Conservation (phyloP, 768 basidiomycete genomes). For the Lentinus brumalis region DNA sequence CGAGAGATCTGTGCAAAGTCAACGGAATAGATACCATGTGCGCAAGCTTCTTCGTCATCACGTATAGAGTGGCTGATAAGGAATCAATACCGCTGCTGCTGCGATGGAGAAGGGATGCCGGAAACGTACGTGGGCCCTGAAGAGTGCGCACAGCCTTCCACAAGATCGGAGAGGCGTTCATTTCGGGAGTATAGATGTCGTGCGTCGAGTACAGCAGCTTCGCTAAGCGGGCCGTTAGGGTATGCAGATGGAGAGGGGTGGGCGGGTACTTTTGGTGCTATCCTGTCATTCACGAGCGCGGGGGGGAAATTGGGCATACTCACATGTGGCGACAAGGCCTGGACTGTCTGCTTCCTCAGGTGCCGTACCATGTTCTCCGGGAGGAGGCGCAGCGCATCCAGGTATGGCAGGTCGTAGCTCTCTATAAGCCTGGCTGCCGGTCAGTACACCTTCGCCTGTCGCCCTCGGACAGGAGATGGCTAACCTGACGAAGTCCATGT, state of each 20-base stretch:
- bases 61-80: slow-evolving; percentile 61
- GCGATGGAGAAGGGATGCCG: neutral
- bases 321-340: slow-evolving; percentile 73
- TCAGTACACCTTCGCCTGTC: neutral
- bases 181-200: slow-evolving; percentile 67
- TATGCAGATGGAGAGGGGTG: slow-evolving; percentile 55
- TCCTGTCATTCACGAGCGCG: neutral
- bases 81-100: neutral
- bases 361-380: slow-evolving; percentile 64
- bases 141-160: slow-evolving; percentile 75
- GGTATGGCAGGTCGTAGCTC: slow-evolving; percentile 74
- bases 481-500: slow-evolving; percentile 74
- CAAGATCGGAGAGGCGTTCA: slow-evolving; percentile 73
- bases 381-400: slow-evolving; percentile 67
- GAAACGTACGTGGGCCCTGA: slow-evolving; percentile 71
- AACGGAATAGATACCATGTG: slow-evolving; percentile 59
- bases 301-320: slow-evolving; percentile 23
- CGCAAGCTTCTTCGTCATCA: slow-evolving; percentile 60
- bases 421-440: slow-evolving; percentile 62
- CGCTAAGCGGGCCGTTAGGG: slow-evolving; percentile 62
- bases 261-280: slow-evolving; percentile 60
- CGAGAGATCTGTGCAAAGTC: slow-evolving; percentile 57
- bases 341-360: slow-evolving; percentile 69
- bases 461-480: slow-evolving; percentile 25
- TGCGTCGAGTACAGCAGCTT: slow-evolving; percentile 53